Evolutionary conservation across 257 asterid genomes (phyloP), one percentile per base, ranked within the genome.

Genomic region (Nicotiana otophora): DNA sequence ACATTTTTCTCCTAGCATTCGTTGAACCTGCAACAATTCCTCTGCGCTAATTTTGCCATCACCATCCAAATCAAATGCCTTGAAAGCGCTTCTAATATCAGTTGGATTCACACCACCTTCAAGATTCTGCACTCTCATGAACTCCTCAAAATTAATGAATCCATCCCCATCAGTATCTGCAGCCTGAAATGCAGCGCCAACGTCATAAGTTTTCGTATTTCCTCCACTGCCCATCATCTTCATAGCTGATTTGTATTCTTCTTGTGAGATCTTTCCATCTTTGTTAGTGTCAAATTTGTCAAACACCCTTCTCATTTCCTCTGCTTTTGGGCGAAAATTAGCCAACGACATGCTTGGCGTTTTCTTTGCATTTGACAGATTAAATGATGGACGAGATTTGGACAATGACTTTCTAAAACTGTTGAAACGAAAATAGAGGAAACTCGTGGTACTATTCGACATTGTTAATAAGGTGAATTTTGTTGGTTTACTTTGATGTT

Each of bases 241-340:
- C 30, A 89, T 75, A n/a, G 86, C 88, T 1, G 48, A 66, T 70
- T 39, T 51, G 83, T 85, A 85, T 69, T 90, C 92, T 5, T 82
- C 85, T 31, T 65, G 54, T 31, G 91, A 86, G 36, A 91, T 89
- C 36, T 86, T 91, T 4, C 94, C 94, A 31, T 90, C 90, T 10
- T 85, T 83, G 83, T 89, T 86, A 58, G 82, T 1, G 84, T 90
- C 94, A 68, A 84, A 87, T 68, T 86, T 86, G 87, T 58, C 63
- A 81, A 90, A 89, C 2, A 89, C 85, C 31, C 14, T 81, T 72
- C 77, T 82, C 81, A 84, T 67, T 23, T 90, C 92, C 12, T 87
- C 89, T 48, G 11, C 31, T 15, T 39, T 84, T 7, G 87, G 87
- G 36, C 82, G 80, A 36, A 66, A 81, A 68, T 15, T 58, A 19